A percentile compares a stretch with the other conserved stretches of the same genome.
phyloP scores from a whole-genome alignment of 176 grass and related monocot species.

The Rhynchospora tenuis region DNA sequence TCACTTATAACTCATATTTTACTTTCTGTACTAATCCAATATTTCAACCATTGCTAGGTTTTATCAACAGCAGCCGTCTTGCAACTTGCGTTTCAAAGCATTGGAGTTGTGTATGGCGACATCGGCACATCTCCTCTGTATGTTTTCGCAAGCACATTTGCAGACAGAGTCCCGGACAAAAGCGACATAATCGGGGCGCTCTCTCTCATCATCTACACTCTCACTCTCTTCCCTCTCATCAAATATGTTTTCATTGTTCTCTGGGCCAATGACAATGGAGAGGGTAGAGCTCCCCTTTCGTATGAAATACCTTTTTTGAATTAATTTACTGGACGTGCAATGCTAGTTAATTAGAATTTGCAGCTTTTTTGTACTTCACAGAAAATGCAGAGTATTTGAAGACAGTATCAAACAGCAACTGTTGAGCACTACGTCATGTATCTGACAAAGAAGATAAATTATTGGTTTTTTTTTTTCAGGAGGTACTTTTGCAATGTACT shows the following conservation, averaged over 20 bases:
- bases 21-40: neutral
- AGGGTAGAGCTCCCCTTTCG: slow-evolving; percentile 10
- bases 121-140: slow-evolving; percentile 46
- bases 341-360: neutral
- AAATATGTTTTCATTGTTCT: slow-evolving; percentile 53
- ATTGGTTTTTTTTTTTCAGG: neutral
- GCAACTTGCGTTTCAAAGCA: slow-evolving; percentile 41
- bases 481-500: slow-evolving; percentile 38
- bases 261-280: slow-evolving; percentile 44
- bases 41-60: slow-evolving; percentile 4
- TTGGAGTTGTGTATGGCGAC: slow-evolving; percentile 42
- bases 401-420: neutral
- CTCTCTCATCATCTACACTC: slow-evolving; percentile 40
- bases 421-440: neutral
- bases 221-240: slow-evolving; percentile 35
- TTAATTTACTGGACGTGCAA: neutral
- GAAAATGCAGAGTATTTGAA: neutral
- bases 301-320: neutral
- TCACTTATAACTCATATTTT: neutral
- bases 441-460: neutral
- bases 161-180: neutral
- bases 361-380: neutral
- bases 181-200: slow-evolving; percentile 35
- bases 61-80: slow-evolving; percentile 20
- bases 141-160: slow-evolving; percentile 26